Base-by-base conservation (phyloP, 257 asterid genomes). In the Coffea canephora region DNA sequence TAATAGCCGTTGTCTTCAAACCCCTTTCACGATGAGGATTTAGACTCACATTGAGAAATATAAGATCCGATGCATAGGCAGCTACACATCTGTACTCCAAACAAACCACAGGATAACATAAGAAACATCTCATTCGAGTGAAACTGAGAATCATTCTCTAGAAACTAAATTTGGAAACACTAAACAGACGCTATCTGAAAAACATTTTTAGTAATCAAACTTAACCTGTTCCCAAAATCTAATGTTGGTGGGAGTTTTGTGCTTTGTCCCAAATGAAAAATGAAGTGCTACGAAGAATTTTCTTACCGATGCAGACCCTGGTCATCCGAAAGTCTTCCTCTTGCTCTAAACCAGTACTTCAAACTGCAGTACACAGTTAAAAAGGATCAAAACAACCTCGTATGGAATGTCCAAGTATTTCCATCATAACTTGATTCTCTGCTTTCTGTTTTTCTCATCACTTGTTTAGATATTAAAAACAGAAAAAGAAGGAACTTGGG, bases 261-360 rank as follows among this genome's bases (percentile, higher is more conserved):
- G 64, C 61, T 15, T 49, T 61, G 57, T 76, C 78, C 19, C 48
- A 59, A 59, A 49, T 5, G 12, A 75, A 31, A 54, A 36, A n/a
- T 19, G 55, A 59, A 49, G 54, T 15, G 55, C 34, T 14, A 59
- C 49, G 70, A 81, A 75, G 79, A 82, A 80, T 27, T 67, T 64
- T 74, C 86, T 81, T 83, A 93, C 98, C 99, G 89, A 83, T 95
- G 99, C 89, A 95, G 85, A 78, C 91, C 96, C 87, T 89, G 96
- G 79, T 95, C 98, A 85, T 95, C 98, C 82, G 97, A 89, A 79
- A 95, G 97, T 83, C 83, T 89, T 80, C 95, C 99, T 85, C 83
- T 89, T 50, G 99, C 97, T 88, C 97, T 93, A 80, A 95, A 93
- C 99, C 99, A 95, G 89, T 88, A 95, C 80, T 83, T 90, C 85